Evolutionary conservation across 2,329 filamentous ascomycete species (phyloP), one percentile per base, ranked within the genome.

Genomic region (Penicillium sp.): DNA sequence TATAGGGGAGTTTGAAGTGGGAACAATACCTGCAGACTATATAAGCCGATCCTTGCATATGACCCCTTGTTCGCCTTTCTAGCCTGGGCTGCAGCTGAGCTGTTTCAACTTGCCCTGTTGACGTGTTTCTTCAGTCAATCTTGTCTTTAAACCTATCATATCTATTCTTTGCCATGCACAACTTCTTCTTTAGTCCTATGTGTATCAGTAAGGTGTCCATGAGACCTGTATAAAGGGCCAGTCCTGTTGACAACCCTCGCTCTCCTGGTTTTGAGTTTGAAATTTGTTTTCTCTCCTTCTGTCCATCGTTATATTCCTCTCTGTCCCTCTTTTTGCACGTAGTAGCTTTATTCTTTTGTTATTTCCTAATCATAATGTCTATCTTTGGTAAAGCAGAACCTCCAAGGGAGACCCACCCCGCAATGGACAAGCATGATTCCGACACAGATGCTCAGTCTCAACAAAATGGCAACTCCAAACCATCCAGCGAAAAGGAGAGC

Each of bases 401-500:
- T 9, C 56, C 60, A 14, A 63, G 52, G 27, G 55, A 58, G 52
- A 54, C 37, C 14, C 47, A 56, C 14, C 41, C 46, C 29, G 31
- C 55, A 3, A 41, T 29, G 21, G 44, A 55, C 9, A 52, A 52
- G 1, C n/a, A 37, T 22, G 44, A 54, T 9, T 52, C 56, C 4
- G 44, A 61, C 27, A 33, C 47, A 11, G 57, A 61, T 29, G 27
- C 33, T 21, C 44, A 46, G 10, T 51, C 58, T 3, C 53, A 56
- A 16, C 16, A 31, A 8, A 50, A 49, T 27, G 48, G 43, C 10
- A 39, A 43, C 44, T 52, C 61, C 11, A 62, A 56, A 9, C 54
- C 62, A 9, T 62, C 62, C 8, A 68, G 61, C 26, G 68, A 68
- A 43, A 63, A 67, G 43, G 65, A 63, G 10, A 66, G 62, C 24